Evolutionary conservation across 768 basidiomycete species (phyloP).

Genomic region (Xanthoconium purpureum): DNA sequence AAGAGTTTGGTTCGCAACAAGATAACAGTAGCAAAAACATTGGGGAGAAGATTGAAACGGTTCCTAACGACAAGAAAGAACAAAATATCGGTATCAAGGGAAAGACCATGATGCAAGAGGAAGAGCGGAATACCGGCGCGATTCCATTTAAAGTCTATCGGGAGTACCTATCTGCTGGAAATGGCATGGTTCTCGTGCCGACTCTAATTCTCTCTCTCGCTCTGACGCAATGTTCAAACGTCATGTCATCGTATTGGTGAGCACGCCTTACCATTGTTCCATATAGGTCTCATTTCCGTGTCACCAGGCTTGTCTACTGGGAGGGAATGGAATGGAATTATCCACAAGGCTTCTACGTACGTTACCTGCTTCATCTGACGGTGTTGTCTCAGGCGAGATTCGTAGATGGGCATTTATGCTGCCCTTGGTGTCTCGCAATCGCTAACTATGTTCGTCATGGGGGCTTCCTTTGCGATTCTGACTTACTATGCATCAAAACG

Average conservation of each 20-base stretch:
- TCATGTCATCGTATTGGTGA: constrained; percentile 75
- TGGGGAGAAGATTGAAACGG: constrained; percentile 32
- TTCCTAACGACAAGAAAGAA: constrained; percentile 35
- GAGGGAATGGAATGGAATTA: constrained; percentile 48
- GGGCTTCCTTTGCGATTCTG: constrained; percentile 58
- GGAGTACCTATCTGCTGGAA: constrained; percentile 66
- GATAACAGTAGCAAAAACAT: constrained; percentile 39
- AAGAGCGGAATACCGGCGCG: constrained; percentile 79
- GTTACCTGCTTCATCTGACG: constrained; percentile 34
- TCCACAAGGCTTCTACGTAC: constrained; percentile 68
- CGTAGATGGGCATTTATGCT: constrained; percentile 80
- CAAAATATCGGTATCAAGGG: constrained; percentile 38
- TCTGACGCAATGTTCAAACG: constrained; percentile 64
- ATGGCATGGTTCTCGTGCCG: constrained; percentile 63
- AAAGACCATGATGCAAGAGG: constrained; percentile 71
- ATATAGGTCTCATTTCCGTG: not conserved
- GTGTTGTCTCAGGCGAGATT: not conserved
- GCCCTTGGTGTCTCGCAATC: constrained; percentile 70
- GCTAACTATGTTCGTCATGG: constrained; percentile 64
- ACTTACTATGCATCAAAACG: constrained; percentile 75
- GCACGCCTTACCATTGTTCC: constrained; percentile 15
- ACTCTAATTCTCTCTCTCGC: constrained; percentile 57
- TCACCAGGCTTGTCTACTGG: constrained; percentile 74
- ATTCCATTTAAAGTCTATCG: constrained; percentile 32
- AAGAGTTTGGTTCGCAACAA: constrained; percentile 74